A percentile compares a stretch with the other conserved stretches of the same genome.
Evolutionary conservation across 2,329 filamentous ascomycete genomes (phyloP).

Genomic region (Alternaria sp.): DNA sequence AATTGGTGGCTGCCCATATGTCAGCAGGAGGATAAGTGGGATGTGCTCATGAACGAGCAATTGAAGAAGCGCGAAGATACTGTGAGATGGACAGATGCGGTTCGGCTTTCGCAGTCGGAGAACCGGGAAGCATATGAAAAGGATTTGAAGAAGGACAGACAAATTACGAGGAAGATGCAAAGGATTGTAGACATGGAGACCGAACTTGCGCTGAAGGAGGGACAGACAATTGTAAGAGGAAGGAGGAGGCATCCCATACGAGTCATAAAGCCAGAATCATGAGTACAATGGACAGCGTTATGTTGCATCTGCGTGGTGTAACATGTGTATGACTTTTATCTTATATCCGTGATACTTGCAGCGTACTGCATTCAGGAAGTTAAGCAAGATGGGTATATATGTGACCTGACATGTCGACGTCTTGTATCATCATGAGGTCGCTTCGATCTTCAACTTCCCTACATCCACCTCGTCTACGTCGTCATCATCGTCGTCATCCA

Average conservation of each 20-base stretch:
- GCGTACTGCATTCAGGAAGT: not conserved
- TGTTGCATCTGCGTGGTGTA: not conserved
- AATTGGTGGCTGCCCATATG: constrained; percentile 55
- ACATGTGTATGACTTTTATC: not conserved
- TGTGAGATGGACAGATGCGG: constrained; percentile 44
- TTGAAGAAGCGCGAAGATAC: constrained; percentile 22
- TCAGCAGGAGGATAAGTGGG: constrained; percentile 60
- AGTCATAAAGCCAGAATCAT: constrained; percentile 24
- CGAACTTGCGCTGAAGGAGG: constrained; percentile 54
- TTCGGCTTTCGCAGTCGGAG: constrained; percentile 28
- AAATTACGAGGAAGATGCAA: constrained; percentile 55
- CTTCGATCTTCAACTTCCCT: constrained; percentile 57
- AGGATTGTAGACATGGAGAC: constrained; percentile 60
- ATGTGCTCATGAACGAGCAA: constrained; percentile 47
- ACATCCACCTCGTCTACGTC: constrained; percentile 63
- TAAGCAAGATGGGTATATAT: constrained; percentile 34
- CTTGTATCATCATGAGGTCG: constrained; percentile 39
- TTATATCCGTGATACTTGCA: not conserved
- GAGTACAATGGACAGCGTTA: not conserved
- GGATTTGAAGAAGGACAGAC: constrained; percentile 38
- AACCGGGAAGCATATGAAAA: constrained; percentile 29
- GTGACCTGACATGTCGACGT: not conserved
- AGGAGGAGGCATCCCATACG: constrained; percentile 36
- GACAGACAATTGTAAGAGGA: constrained; percentile 39
- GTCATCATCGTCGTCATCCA: constrained; percentile 67